Evolutionary conservation across 148 eudicot species (phyloP).

Genomic region (Rhododendron mucronatum): DNA sequence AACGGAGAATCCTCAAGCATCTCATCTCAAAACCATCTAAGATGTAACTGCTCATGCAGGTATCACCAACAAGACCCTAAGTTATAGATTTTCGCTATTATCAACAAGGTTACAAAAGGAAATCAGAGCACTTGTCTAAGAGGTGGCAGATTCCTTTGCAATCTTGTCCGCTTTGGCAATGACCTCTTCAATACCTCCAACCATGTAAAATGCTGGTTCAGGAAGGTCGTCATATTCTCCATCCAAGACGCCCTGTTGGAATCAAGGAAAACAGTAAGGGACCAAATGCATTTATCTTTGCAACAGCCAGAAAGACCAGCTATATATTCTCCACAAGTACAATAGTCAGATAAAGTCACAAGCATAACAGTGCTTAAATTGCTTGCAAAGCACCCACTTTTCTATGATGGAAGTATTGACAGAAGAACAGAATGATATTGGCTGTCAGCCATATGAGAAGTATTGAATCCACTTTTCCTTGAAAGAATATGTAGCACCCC

Average conservation of each 20-base stretch:
- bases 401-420: not conserved
- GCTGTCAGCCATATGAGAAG: too few relatives aligned
- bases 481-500: too few relatives aligned
- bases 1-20: too few relatives aligned
- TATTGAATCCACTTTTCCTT: not conserved
- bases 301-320: not conserved
- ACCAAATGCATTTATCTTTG: not conserved
- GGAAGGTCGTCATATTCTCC: slow-evolving; percentile 92
- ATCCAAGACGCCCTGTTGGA: slow-evolving; percentile 83
- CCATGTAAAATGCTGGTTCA: slow-evolving; percentile 96
- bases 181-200: slow-evolving; percentile 97
- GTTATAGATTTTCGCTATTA: slow-evolving; percentile 48
- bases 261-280: not conserved
- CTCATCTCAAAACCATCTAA: not conserved
- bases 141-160: slow-evolving; percentile 66
- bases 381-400: not conserved
- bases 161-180: slow-evolving; percentile 96
- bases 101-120: slow-evolving; percentile 29
- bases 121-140: slow-evolving; percentile 32
- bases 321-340: not conserved
- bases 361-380: not conserved
- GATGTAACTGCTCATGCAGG: slow-evolving; percentile 3
- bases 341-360: not conserved
- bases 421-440: not conserved
- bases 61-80: slow-evolving; percentile 27